Evolutionary conservation across 495 filamentous ascomycete species (phyloP).

Genomic region (Alectoria sarmentosa): DNA sequence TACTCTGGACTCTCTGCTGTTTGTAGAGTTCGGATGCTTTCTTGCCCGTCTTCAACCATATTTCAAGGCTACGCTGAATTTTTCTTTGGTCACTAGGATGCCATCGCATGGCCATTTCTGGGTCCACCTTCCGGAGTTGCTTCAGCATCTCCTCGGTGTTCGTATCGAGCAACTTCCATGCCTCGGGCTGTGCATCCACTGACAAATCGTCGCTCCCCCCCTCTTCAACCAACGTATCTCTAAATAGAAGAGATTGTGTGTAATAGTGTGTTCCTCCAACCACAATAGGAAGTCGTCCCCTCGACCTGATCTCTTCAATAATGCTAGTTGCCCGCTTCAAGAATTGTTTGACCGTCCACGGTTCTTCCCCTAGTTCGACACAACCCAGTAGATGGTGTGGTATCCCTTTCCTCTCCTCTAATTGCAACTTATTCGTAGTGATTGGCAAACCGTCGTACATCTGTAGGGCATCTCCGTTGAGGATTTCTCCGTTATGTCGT

Average conservation of each 20-base stretch:
- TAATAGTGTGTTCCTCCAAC: constrained; percentile 97
- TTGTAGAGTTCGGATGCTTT: constrained; percentile 84
- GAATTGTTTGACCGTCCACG: constrained; percentile 78
- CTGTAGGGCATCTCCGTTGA: constrained; percentile 99
- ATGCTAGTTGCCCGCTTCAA: constrained; percentile 56
- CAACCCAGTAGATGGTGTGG: constrained; percentile 84
- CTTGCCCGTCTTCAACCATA: constrained; percentile 71
- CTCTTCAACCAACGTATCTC: constrained; percentile 51
- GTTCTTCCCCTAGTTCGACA: constrained; percentile 61
- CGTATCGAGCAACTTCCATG: constrained; percentile 66
- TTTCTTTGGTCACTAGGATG: constrained; percentile 89
- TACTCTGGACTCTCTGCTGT: constrained; percentile 45
- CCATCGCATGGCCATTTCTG: constrained; percentile 83
- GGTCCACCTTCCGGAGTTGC: constrained; percentile 73
- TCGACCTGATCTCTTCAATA: constrained; percentile 67
- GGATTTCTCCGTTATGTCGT: constrained; percentile 84
- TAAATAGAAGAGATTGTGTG: constrained; percentile 76
- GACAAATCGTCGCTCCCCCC: constrained; percentile 21
- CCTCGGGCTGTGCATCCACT: constrained; percentile 27
- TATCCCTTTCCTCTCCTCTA: constrained; percentile 67
- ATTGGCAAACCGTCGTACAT: constrained; percentile 90
- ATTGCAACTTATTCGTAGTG: constrained; percentile 87
- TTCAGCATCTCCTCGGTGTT: constrained; percentile 62
- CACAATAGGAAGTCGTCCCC: constrained; percentile 77
- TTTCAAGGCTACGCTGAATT: constrained; percentile 82